Percentiles rank a stretch among this genome's conserved stretches.
Evolutionary conservation across 805 yeast genomes (phyloP).

Genomic region (Nakazawaea anatomiae): DNA sequence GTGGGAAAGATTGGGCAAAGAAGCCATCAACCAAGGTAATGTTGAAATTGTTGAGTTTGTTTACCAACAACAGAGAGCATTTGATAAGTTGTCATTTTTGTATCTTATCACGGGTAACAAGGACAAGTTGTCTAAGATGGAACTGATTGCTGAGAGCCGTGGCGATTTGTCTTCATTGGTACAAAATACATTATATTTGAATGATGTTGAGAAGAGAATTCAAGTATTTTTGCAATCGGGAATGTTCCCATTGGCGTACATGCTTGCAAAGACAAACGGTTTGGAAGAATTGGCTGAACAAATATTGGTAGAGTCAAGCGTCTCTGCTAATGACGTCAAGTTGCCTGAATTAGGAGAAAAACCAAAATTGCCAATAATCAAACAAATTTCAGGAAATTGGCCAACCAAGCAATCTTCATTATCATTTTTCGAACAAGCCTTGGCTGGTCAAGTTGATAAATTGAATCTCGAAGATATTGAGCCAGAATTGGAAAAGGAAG

Average conservation of each 20-base stretch:
- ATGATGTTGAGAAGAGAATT: constrained; percentile 71
- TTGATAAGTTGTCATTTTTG: constrained; percentile 86
- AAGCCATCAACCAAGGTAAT: constrained; percentile 88
- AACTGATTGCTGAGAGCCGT: constrained; percentile 82
- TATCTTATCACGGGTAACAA: constrained; percentile 81
- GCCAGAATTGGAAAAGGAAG: constrained; percentile 18
- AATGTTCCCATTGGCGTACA: constrained; percentile 83
- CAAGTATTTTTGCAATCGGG: constrained; percentile 73
- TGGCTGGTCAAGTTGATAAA: constrained; percentile 71
- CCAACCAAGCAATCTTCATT: constrained; percentile 69
- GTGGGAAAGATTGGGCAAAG: constrained; percentile 82
- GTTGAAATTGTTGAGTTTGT: constrained; percentile 78
- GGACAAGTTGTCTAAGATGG: constrained; percentile 75
- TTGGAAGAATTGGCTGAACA: constrained; percentile 68
- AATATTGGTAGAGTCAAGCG: constrained; percentile 65
- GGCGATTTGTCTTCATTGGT: constrained; percentile 74
- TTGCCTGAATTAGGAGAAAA: constrained; percentile 48
- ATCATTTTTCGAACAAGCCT: constrained; percentile 82
- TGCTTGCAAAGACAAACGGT: constrained; percentile 85
- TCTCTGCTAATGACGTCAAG: constrained; percentile 54
- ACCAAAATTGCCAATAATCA: constrained; percentile 41
- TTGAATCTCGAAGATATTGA: constrained; percentile 40
- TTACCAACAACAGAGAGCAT: constrained; percentile 78
- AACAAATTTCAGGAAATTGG: constrained; percentile 57
- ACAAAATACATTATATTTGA: constrained; percentile 75